Evolutionary conservation across 805 yeast species (phyloP).

Genomic region (Cyberlindnera nakhonratchasimensis): DNA sequence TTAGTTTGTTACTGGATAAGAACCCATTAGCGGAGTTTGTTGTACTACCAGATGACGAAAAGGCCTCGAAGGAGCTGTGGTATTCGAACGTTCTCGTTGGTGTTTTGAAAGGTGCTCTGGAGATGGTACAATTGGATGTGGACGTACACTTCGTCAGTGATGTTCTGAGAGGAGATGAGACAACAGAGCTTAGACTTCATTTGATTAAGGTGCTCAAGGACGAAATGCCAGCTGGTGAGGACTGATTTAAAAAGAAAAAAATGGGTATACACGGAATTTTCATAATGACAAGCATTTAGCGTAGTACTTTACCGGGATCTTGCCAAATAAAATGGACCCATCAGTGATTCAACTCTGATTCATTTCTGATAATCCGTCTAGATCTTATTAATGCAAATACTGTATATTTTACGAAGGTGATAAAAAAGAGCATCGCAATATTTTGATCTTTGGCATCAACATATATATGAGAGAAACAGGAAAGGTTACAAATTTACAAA

Average conservation of each 20-base stretch:
- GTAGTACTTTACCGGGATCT: too few species aligned
- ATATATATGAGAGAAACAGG: too few species aligned
- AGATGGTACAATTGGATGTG: conserved; percentile 93
- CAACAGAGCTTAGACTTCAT: conserved; percentile 74
- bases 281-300: too few species aligned
- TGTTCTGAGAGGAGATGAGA: conserved; percentile 73
- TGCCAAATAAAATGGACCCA: too few species aligned
- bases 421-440: too few species aligned
- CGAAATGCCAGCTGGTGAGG: conserved; percentile 97
- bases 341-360: background rate
- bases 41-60: conserved; percentile 81
- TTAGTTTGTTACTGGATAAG: conserved; percentile 69
- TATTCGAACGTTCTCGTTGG: conserved; percentile 90
- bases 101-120: conserved; percentile 84
- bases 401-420: too few species aligned
- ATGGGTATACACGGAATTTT: background rate
- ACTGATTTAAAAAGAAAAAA: conserved; percentile 33
- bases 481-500: too few species aligned
- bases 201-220: conserved; percentile 75
- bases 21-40: conserved; percentile 95
- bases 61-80: conserved; percentile 75
- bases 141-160: conserved; percentile 81
- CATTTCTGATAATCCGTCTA: too few species aligned
- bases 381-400: too few species aligned
- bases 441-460: too few species aligned